These are phyloP conservation scores for Sporisorium scitamineum DNA, from an alignment of 1,284 basidiomycete species.

Conservation along the genomic window DNA sequence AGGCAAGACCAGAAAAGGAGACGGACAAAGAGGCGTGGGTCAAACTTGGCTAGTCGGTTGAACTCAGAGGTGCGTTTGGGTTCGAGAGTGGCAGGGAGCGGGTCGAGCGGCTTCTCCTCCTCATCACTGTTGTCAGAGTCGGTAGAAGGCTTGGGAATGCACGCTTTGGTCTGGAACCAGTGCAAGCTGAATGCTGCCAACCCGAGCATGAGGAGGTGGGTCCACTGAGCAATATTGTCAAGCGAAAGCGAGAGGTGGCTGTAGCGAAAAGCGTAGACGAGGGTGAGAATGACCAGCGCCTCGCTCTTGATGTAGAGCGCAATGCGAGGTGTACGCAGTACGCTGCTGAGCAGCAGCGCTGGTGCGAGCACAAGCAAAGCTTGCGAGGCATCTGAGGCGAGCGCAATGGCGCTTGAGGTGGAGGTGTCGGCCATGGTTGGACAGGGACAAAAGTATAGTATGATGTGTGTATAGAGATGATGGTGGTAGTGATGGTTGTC, in stretches of 20 bases:
- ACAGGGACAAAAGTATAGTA: too few relatives aligned
- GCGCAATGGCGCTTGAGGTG: neutral
- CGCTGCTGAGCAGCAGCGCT: neutral
- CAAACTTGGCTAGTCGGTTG: neutral
- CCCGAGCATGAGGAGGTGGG: neutral
- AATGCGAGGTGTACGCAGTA: neutral
- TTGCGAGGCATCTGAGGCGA: neutral
- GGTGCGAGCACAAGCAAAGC: neutral
- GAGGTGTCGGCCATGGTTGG: too few relatives aligned
- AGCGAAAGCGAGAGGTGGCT: neutral
- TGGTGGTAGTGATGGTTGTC: too few relatives aligned
- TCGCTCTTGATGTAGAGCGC: conserved; percentile 2
- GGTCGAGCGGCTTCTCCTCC: neutral
- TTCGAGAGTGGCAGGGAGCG: neutral
- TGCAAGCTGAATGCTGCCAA: neutral
- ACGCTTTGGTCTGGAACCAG: neutral
- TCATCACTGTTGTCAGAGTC: neutral
- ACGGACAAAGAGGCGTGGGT: neutral
- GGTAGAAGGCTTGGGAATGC: neutral
- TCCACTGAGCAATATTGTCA: neutral
- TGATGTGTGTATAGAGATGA: too few relatives aligned
- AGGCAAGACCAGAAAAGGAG: neutral
- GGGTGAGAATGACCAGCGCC: conserved; percentile 2
- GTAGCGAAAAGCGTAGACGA: conserved; percentile 2
- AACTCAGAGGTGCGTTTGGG: neutral